phyloP scores from a whole-genome alignment of 139 green algal species.

The Haematococcus sp. region DNA sequence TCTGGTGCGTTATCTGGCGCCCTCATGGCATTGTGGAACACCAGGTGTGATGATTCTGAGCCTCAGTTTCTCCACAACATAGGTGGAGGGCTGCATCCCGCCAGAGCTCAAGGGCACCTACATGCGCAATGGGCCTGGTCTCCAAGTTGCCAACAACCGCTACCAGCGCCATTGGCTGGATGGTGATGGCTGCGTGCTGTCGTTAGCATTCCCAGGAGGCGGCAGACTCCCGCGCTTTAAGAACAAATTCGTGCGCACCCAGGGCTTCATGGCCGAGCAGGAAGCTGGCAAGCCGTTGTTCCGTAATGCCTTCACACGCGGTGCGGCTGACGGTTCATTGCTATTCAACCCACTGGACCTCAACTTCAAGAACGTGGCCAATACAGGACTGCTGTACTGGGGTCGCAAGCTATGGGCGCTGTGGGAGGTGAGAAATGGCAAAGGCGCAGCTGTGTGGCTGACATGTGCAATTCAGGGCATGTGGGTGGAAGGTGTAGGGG shows the following conservation, averaged over 20 bases:
- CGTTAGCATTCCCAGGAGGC: conserved; percentile 33
- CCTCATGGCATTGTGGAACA: too few species aligned
- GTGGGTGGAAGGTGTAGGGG: too few species aligned
- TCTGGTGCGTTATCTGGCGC: background rate
- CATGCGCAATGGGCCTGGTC: conserved; percentile 52
- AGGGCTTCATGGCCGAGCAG: conserved; percentile 58
- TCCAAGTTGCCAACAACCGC: conserved; percentile 26
- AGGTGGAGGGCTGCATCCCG: conserved; percentile 50
- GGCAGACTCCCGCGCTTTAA: conserved; percentile 22
- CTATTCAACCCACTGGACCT: conserved; percentile 58
- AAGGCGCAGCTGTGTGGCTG: too few species aligned
- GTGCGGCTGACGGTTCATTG: conserved; percentile 34
- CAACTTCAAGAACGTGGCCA: conserved; percentile 55
- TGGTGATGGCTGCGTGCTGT: conserved; percentile 51
- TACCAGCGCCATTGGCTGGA: conserved; percentile 53
- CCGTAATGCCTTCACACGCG: conserved; percentile 45
- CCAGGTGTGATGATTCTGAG: too few species aligned
- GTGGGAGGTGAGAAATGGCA: conserved; percentile 39
- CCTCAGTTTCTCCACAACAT: background rate
- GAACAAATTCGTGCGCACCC: conserved; percentile 55
- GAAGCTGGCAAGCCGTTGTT: conserved; percentile 34
- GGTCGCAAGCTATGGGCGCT: conserved; percentile 34
- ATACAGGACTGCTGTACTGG: conserved; percentile 55
- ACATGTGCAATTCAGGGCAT: too few species aligned
- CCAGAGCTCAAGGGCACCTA: conserved; percentile 48